Evolutionary conservation across 2,329 filamentous ascomycete species (phyloP).

Genomic region (Neospermospora avenae): DNA sequence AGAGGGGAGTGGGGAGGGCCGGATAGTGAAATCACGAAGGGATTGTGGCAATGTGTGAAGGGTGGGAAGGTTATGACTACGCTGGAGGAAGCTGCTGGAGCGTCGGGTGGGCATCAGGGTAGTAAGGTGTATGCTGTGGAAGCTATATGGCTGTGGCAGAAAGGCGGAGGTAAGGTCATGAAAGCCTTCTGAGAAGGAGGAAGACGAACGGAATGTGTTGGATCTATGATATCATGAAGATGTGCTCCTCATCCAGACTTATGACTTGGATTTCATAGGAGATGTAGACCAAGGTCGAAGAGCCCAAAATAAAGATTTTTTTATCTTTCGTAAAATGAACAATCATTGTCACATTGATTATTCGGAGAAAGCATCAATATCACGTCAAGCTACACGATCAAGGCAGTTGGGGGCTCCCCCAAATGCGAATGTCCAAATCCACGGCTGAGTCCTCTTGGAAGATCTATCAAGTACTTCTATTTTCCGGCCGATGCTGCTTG

Average conservation of each 20-base stretch:
- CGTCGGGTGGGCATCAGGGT: slow-evolving; percentile 68
- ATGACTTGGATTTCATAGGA: neutral
- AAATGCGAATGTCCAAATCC: too few species aligned
- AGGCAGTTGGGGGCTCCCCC: too few species aligned
- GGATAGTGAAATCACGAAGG: slow-evolving; percentile 65
- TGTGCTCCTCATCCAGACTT: neutral
- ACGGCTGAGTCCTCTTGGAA: too few species aligned
- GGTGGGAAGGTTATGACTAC: slow-evolving; percentile 74
- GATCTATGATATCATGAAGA: neutral
- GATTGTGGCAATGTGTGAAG: slow-evolving; percentile 79
- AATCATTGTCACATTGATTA: too few species aligned
- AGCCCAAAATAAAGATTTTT: neutral
- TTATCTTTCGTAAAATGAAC: too few species aligned
- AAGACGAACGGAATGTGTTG: neutral
- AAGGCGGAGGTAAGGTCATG: slow-evolving; percentile 38
- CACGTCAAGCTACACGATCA: too few species aligned
- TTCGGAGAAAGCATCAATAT: too few species aligned
- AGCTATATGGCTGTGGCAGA: slow-evolving; percentile 72
- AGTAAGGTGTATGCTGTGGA: slow-evolving; percentile 83
- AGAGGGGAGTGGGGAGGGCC: slow-evolving; percentile 67
- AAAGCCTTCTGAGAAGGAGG: slow-evolving; percentile 25
- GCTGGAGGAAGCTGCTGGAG: slow-evolving; percentile 70
- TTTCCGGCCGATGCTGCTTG: too few species aligned
- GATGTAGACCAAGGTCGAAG: neutral
- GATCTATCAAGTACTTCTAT: too few species aligned